phyloP scores from a whole-genome alignment of 1,284 basidiomycete species.

The Fomitopsis betulina region DNA sequence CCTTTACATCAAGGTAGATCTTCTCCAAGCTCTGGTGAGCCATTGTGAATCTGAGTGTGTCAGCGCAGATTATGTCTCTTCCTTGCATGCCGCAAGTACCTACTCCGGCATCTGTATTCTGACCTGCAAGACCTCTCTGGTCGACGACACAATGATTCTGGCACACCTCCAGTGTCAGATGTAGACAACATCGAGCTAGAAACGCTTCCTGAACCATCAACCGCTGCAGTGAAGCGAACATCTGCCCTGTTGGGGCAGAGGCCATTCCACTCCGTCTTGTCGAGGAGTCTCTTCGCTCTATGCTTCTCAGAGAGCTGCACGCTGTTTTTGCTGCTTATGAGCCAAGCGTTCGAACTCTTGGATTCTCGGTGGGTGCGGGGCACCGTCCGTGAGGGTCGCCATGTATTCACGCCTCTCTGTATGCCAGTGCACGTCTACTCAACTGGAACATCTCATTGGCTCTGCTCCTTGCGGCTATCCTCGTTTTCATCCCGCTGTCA shows the following conservation, averaged over 20 bases:
- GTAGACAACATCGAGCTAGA: slow-evolving; percentile 35
- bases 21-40: too few relatives aligned
- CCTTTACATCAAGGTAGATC: neutral
- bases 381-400: neutral
- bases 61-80: slow-evolving; percentile 32
- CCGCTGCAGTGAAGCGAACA: slow-evolving; percentile 24
- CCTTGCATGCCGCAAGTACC: slow-evolving; percentile 48
- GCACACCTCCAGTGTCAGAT: slow-evolving; percentile 13
- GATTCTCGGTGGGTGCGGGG: slow-evolving; percentile 41
- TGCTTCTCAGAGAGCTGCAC: slow-evolving; percentile 68
- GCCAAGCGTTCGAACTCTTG: slow-evolving; percentile 54
- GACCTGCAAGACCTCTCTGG: slow-evolving; percentile 42
- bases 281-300: slow-evolving; percentile 53
- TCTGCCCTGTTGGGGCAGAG: slow-evolving; percentile 19
- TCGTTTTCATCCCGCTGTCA: slow-evolving; percentile 57
- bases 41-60: neutral
- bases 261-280: slow-evolving; percentile 47
- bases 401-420: neutral
- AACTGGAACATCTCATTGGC: slow-evolving; percentile 63
- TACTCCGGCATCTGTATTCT: slow-evolving; percentile 50
- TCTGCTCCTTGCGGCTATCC: slow-evolving; percentile 49
- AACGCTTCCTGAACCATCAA: slow-evolving; percentile 39
- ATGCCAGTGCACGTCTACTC: slow-evolving; percentile 48
- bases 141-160: slow-evolving; percentile 21
- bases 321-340: slow-evolving; percentile 62